Evolutionary conservation across 805 yeast species (phyloP).

Genomic region (Barnettozyma populi): DNA sequence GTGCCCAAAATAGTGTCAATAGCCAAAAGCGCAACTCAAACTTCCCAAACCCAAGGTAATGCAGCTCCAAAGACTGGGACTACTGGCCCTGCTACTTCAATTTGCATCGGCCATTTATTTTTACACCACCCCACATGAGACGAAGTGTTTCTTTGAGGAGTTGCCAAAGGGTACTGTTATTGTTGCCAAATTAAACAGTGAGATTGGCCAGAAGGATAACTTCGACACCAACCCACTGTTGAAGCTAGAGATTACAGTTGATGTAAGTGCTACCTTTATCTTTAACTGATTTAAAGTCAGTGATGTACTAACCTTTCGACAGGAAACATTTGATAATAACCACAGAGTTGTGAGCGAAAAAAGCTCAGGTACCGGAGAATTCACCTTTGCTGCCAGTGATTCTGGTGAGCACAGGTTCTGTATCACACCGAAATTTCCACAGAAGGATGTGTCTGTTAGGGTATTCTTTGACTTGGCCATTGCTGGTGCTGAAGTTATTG

Average conservation of each 20-base stretch:
- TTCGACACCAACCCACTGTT: conserved; percentile 51
- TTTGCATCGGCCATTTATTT: conserved; percentile 47
- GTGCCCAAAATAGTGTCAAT: not conserved
- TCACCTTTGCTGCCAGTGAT: conserved; percentile 77
- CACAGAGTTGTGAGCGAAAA: conserved; percentile 72
- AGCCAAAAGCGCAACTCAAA: not conserved
- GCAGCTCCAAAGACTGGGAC: not conserved
- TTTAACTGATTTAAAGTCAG: not conserved
- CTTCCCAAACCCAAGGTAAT: not conserved
- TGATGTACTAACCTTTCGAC: conserved; percentile 3
- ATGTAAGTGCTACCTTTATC: conserved; percentile 31
- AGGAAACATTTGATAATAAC: conserved; percentile 76
- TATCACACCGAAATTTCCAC: conserved; percentile 47
- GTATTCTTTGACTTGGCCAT: conserved; percentile 68
- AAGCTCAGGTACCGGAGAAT: conserved; percentile 55
- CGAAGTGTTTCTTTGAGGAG: conserved; percentile 81
- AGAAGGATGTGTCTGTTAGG: conserved; percentile 48
- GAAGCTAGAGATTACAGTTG: conserved; percentile 63
- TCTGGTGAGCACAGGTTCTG: conserved; percentile 85
- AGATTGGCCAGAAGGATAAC: conserved; percentile 43
- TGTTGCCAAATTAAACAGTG: conserved; percentile 70
- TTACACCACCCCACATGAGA: conserved; percentile 69
- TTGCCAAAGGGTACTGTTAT: conserved; percentile 73
- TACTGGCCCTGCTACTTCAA: conserved; percentile 3
- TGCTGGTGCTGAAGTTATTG: conserved; percentile 61